These are phyloP conservation scores for Termitomyces sp. DNA, from an alignment of 768 basidiomycete species.

Conservation along the genomic window DNA sequence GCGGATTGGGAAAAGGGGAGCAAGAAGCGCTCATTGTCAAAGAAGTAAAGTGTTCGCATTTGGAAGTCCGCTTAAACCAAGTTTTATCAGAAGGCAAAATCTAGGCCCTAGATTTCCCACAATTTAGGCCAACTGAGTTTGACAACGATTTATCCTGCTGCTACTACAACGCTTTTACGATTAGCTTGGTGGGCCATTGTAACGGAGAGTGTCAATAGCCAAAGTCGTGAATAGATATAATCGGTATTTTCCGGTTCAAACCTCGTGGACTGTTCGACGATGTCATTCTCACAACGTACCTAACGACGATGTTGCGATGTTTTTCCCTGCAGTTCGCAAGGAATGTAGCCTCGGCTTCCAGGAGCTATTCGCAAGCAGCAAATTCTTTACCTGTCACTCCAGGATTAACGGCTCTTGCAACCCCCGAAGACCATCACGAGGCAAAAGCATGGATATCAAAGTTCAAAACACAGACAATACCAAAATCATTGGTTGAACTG, in stretches of 20 bases:
- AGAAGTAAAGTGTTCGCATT: background rate
- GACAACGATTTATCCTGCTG: background rate
- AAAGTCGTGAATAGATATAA: background rate
- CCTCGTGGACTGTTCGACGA: background rate
- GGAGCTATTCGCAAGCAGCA: conserved; percentile 8
- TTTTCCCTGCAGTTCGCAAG: background rate
- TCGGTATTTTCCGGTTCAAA: background rate
- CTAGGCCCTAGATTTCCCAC: background rate
- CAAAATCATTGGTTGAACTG: conserved; percentile 50
- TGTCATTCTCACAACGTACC: background rate
- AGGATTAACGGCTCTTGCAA: conserved; percentile 23
- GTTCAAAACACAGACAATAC: conserved; percentile 42
- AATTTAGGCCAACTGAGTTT: background rate
- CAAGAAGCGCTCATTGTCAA: background rate
- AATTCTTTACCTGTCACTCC: conserved; percentile 38
- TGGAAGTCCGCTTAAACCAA: background rate
- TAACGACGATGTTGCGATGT: conserved; percentile 2
- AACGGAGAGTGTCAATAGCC: background rate
- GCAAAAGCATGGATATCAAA: conserved; percentile 51
- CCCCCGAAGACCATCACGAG: conserved; percentile 33
- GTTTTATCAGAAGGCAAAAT: background rate
- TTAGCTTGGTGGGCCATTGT: background rate
- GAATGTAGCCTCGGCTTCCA: background rate
- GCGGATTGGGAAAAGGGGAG: background rate
- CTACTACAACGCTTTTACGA: background rate